Evolutionary conservation across 2,329 filamentous ascomycete genomes (phyloP).

Genomic region (Ceratocystis papillata): DNA sequence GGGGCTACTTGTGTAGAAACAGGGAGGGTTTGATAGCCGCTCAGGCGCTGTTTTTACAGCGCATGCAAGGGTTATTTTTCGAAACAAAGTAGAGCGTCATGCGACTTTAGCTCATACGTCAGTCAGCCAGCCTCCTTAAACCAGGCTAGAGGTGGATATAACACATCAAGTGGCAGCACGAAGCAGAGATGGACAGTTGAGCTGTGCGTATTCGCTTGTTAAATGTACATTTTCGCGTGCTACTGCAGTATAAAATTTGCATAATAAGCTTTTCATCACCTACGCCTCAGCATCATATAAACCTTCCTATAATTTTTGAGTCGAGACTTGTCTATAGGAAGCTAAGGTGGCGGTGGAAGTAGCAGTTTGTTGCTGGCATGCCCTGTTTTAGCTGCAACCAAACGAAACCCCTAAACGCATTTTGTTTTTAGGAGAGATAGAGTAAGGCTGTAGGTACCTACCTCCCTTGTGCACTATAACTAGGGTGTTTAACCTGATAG

Average conservation of each 20-base stretch:
- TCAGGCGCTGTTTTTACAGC: not conserved
- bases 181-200: not conserved
- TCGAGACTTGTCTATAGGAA: not conserved
- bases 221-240: not conserved
- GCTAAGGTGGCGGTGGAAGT: not conserved
- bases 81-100: not conserved
- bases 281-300: not conserved
- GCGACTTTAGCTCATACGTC: constrained; percentile 1
- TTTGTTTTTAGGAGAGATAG: not conserved
- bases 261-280: not conserved
- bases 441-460: not conserved
- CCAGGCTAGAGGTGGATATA: not conserved
- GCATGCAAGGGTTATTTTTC: not conserved
- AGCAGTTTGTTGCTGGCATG: not conserved
- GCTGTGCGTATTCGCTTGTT: not conserved
- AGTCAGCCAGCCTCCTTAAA: not conserved
- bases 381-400: not conserved
- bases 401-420: not conserved
- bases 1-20: too few relatives aligned
- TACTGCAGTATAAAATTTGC: too few relatives aligned
- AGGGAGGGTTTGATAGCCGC: not conserved
- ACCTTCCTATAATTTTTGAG: not conserved
- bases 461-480: not conserved
- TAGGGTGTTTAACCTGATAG: not conserved
- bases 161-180: not conserved